Evolutionary conservation across 352 stramenopile species (phyloP), one percentile per base, ranked within the genome.

Genomic region (Pythium grandisporangium): DNA sequence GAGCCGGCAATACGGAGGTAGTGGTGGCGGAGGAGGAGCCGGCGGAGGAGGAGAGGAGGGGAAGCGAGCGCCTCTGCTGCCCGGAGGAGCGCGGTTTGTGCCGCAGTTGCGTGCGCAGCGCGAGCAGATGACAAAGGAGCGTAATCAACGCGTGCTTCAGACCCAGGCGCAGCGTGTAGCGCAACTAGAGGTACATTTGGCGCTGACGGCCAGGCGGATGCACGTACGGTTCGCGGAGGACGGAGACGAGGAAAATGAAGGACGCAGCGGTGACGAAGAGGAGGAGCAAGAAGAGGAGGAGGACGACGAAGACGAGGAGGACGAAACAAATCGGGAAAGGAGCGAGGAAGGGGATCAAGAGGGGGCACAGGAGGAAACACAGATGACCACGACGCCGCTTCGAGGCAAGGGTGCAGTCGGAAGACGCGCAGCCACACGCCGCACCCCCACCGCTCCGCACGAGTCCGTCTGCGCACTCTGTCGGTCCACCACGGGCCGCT

Each of bases 401-500:
- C n/a, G 32, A 34, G 24, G 20, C 29, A 8, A 32, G 16, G 30
- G 12, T 17, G 21, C 32, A 29, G 3, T 14, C 14, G 17, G 45
- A 52, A 23, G 11, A 38, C 33, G 33, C 13, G 1, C 13, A 38
- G 33, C 33, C 33, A 16, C 11, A n/a, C n/a, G n/a, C n/a, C n/a
- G n/a, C n/a, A n/a, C n/a, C n/a, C n/a, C n/a, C n/a, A n/a, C n/a
- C n/a, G n/a, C n/a, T n/a, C n/a, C n/a, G n/a, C n/a, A n/a, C n/a
- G n/a, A n/a, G n/a, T n/a, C 11, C 19, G 33, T 38, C 11, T 80
- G 65, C 27, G 50, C 49, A 2, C 50, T 86, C 12, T 86, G 73
- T 20, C 63, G 68, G 35, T 81, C 73, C 6, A 65, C 70, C 0
- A 82, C 60, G 16, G 67, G 80, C 16, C 58, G 68, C 17, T 78